Evolutionary conservation across 2,329 filamentous ascomycete genomes (phyloP).

Genomic region (Colletotrichum lini): DNA sequence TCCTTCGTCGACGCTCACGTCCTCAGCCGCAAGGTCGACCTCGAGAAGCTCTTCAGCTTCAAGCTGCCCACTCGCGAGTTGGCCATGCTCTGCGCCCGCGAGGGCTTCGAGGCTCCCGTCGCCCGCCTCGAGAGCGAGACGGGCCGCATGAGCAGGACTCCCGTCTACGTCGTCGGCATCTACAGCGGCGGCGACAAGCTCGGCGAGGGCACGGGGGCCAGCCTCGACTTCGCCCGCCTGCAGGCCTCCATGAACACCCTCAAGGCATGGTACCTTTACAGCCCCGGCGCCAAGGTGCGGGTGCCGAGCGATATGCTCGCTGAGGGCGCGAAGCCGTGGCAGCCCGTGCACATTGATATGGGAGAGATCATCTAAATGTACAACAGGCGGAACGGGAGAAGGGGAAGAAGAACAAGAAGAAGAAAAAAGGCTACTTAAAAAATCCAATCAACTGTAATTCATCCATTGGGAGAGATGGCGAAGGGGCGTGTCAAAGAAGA

Average conservation of each 20-base stretch:
- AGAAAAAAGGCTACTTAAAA: not conserved
- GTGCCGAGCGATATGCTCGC: slow-evolving; percentile 80
- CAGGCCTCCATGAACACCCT: slow-evolving; percentile 88
- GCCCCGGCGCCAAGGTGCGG: slow-evolving; percentile 75
- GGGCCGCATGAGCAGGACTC: slow-evolving; percentile 84
- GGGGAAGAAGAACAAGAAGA: not conserved
- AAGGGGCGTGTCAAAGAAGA: not conserved
- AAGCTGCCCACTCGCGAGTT: slow-evolving; percentile 87
- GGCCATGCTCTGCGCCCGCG: slow-evolving; percentile 84
- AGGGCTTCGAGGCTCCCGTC: slow-evolving; percentile 89
- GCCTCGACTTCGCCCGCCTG: slow-evolving; percentile 81
- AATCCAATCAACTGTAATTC: slow-evolving; percentile 33
- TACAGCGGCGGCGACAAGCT: slow-evolving; percentile 93
- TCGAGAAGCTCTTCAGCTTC: slow-evolving; percentile 87
- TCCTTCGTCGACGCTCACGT: slow-evolving; percentile 88
- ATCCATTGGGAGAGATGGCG: slow-evolving; percentile 3
- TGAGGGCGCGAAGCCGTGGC: slow-evolving; percentile 73
- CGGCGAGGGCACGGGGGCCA: slow-evolving; percentile 88
- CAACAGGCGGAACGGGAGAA: not conserved
- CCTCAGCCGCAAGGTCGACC: slow-evolving; percentile 82
- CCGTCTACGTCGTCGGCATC: slow-evolving; percentile 94
- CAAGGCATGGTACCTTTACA: slow-evolving; percentile 97
- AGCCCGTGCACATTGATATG: slow-evolving; percentile 77
- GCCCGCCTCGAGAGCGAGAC: slow-evolving; percentile 93
- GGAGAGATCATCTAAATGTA: slow-evolving; percentile 75